Evolutionary conservation across 345 rosid genomes (phyloP), one percentile per base, ranked within the genome.

Genomic region (Salix dunnii): DNA sequence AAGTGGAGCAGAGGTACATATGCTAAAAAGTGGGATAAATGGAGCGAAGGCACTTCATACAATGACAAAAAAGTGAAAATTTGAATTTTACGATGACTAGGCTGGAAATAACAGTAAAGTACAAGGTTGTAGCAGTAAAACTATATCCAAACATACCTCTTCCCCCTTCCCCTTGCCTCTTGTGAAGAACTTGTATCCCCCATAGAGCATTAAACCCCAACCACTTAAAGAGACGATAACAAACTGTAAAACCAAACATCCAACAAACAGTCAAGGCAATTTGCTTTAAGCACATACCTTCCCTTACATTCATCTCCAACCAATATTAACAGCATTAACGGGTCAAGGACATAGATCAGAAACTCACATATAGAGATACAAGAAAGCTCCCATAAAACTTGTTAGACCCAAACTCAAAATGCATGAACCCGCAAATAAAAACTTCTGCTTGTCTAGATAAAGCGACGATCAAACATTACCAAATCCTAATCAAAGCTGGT

Each of bases 171-270:
- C 77, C 42, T 83, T 77, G 76, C 84, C 86, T 68, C 82, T 1
- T 1, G 87, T 77, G 49, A 74, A 79, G 71, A 79, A 63, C 79
- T 76, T 84, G 83, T 82, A 84, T 6, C 83, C 70, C 43, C 85
- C 83, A 74, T 16, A 79, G 61, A 84, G 1, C 0, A 68, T 51
- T 38, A 84, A 72, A 71, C 79, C 87, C 85, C 87, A 84, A 42
- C 81, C 85, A 71, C 81, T 43, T 48, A 84, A 68, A 76, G 87
- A 84, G 76, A 82, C 83, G 2, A 82, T 74, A 33, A 84, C 87
- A 78, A 84, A 81, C 80, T 77, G 80, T 73, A 75, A 60, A 69
- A 68, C 12, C 70, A 71, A 68, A 36, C 30, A 75, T 17, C 60
- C 71, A 28, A 30, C 25, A 72, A 65, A 18, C 36, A 64, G 72